Evolutionary conservation across 352 stramenopile genomes (phyloP).

Genomic region (Globisporangium canariense): DNA sequence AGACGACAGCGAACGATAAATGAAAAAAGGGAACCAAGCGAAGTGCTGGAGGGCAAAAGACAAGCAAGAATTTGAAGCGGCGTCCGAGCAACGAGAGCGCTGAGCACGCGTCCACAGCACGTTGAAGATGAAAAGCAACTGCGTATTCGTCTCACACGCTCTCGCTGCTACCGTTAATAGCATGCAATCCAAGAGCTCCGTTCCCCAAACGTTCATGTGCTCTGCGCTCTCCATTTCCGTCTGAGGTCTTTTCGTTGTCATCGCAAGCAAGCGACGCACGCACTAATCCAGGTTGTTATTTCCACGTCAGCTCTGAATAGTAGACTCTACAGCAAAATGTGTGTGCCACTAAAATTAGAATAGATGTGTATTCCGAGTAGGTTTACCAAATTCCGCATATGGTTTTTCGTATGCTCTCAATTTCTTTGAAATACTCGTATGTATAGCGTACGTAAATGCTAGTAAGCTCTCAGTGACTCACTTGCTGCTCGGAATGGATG

Average conservation of each 20-base stretch:
- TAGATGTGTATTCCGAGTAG: not conserved
- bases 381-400: not conserved
- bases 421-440: not conserved
- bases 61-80: not conserved
- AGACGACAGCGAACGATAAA: not conserved
- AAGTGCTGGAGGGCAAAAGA: not conserved
- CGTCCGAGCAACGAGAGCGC: not conserved
- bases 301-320: not conserved
- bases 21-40: not conserved
- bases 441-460: not conserved
- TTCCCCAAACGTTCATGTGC: not conserved
- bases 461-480: not conserved
- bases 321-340: not conserved
- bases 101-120: too few species aligned
- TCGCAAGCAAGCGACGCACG: too few species aligned
- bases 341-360: constrained; percentile 3
- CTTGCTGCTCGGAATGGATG: constrained; percentile 15
- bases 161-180: not conserved
- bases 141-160: not conserved
- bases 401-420: not conserved
- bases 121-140: too few species aligned
- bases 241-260: too few species aligned
- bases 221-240: too few species aligned
- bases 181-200: not conserved
- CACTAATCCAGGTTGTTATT: not conserved